Base-by-base conservation (phyloP, 495 filamentous ascomycete species). In the Aspergillus sclerotiicarbonarius region DNA sequence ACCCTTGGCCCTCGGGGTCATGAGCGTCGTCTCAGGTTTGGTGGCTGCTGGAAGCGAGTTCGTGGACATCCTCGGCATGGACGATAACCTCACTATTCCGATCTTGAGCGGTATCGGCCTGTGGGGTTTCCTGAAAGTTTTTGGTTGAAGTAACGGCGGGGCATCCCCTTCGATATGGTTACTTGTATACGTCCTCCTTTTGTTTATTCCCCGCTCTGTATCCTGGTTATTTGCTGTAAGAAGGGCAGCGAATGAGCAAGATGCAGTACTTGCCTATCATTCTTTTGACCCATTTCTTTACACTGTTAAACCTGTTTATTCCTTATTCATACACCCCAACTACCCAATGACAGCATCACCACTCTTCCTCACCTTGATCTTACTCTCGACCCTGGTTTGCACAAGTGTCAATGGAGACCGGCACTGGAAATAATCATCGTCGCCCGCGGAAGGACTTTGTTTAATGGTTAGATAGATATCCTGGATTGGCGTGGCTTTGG, bases 31-130 rank as follows among this genome's bases (percentile, higher is more conserved):
- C 72, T 91, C 93, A 15, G 94, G 94, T 8, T 66, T 97, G 33
- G 85, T 93, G 54, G 95, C 90, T 12, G 87, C 90, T 51, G 84
- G 85, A 32, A 96, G 91, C 68, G 94, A 98, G 74, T 91, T 93
- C 30, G 80, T 96, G 53, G 91, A 98, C 75, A 62, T 96, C 0
- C 96, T 89, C 68, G 87, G 90, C 29, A 90, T 90, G 90, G 94
- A 98, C 68, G 94, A 98, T 76, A 98, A 98, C 73, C 77, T 98
- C 58, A 96, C 93, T 35, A 98, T 98, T 71, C 94, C 94, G 12
- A 85, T 96, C 39, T 74, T 98, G 51, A 96, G 90, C 68, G 91
- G 91, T 13, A 68, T 95, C 15, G 93, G 94, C 8, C 85, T 98
- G 49, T 96, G 90, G 89, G 90, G 89, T 0, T 95, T 98, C 70